These are phyloP conservation scores for Mollisiaceae sp. DNA, from an alignment of 2,329 filamentous ascomycete genomes.

Conservation along the genomic window DNA sequence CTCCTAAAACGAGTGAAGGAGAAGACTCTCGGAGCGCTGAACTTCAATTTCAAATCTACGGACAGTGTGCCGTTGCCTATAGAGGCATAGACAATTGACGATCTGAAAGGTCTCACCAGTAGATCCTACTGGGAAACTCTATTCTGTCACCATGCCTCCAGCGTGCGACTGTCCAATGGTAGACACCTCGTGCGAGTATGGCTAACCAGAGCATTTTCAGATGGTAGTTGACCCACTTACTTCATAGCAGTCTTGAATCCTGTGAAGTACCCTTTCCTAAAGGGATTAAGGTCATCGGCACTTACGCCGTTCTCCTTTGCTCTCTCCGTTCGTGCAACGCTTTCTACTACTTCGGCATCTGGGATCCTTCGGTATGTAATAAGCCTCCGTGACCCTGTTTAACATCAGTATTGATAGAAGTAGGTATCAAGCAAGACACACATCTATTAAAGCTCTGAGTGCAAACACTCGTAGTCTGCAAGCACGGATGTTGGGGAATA, in stretches of 20 bases:
- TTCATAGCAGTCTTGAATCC: slow-evolving; percentile 44
- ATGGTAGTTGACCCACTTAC: slow-evolving; percentile 17
- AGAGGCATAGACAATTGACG: no score
- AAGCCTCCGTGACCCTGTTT: slow-evolving; percentile 80
- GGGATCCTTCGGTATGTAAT: slow-evolving; percentile 81
- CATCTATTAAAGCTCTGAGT: slow-evolving; percentile 91
- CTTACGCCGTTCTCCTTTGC: slow-evolving; percentile 50
- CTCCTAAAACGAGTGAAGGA: no score
- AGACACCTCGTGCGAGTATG: not conserved
- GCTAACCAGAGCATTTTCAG: not conserved
- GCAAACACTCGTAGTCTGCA: slow-evolving; percentile 77
- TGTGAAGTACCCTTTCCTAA: slow-evolving; percentile 58
- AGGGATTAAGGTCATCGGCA: slow-evolving; percentile 71
- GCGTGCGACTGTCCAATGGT: no score
- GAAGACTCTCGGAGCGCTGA: no score
- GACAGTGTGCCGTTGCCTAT: no score
- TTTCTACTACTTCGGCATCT: slow-evolving; percentile 57
- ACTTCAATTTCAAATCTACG: no score
- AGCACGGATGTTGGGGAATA: slow-evolving; percentile 75
- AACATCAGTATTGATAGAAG: slow-evolving; percentile 24
- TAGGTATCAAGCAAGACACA: slow-evolving; percentile 46
- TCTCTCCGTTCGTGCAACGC: slow-evolving; percentile 36
- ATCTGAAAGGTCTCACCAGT: no score
- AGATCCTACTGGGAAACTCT: no score
- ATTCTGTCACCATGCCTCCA: no score